Evolutionary conservation across 345 rosid species (phyloP).

Genomic region (Erucastrum elatum): DNA sequence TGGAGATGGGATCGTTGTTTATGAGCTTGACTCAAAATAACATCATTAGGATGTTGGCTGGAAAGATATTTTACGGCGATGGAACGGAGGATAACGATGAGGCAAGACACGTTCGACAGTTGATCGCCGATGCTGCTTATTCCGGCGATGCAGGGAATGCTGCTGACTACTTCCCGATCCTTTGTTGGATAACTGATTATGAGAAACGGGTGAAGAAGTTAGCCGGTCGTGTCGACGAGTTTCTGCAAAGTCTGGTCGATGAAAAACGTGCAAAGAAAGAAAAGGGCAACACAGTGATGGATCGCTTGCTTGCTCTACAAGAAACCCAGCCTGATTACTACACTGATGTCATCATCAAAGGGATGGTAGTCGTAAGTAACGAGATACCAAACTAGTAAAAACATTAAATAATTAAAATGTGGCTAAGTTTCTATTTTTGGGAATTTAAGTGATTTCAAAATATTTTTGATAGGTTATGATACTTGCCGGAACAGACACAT

Average conservation of each 20-base stretch:
- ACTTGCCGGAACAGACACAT: slow-evolving; percentile 41
- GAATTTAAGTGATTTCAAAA: too few species aligned
- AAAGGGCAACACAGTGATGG: slow-evolving; percentile 41
- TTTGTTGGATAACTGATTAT: slow-evolving; percentile 44
- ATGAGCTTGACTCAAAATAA: slow-evolving; percentile 40
- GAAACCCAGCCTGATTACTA: slow-evolving; percentile 50
- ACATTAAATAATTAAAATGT: too few species aligned
- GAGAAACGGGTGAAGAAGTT: slow-evolving; percentile 31
- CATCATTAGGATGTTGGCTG: slow-evolving; percentile 47
- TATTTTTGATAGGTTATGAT: slow-evolving; percentile 34
- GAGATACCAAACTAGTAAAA: not conserved
- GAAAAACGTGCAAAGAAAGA: slow-evolving; percentile 33
- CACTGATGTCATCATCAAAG: slow-evolving; percentile 52
- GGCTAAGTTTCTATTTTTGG: too few species aligned
- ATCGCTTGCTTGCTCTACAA: slow-evolving; percentile 58
- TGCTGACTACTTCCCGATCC: slow-evolving; percentile 45
- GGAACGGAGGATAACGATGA: slow-evolving; percentile 39
- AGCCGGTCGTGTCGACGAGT: slow-evolving; percentile 31
- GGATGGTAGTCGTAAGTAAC: slow-evolving; percentile 35
- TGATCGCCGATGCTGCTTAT: slow-evolving; percentile 35
- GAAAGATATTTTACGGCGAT: slow-evolving; percentile 52
- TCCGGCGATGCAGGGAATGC: slow-evolving; percentile 37
- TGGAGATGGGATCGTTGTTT: slow-evolving; percentile 43
- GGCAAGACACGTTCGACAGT: slow-evolving; percentile 41
- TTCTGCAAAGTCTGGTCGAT: slow-evolving; percentile 50